Base-by-base conservation (phyloP, 768 basidiomycete genomes). In the Phlebiopsis gigantea region DNA sequence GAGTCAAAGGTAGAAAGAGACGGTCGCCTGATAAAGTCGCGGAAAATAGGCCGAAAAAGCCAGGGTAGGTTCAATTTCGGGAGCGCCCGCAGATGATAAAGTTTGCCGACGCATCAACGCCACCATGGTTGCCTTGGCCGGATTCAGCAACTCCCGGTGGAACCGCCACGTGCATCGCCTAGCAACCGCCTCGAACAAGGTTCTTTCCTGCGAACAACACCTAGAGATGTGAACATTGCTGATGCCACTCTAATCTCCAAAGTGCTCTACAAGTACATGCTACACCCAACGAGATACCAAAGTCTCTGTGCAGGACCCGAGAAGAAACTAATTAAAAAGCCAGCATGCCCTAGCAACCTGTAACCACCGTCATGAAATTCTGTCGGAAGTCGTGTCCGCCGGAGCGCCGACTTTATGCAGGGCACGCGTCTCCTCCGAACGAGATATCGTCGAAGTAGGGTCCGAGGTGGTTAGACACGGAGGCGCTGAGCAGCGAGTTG, bases 401-500 rank as follows among this genome's bases (percentile, higher is more conserved):
- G 26, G 29, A 29, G 26, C 30, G 39, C 50, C 44, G 19, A 21
- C 10, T 34, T 55, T 45, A 62, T 19, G 57, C 61, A 5, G 65
- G 61, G 56, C 66, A 68, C 10, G 56, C 62, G 30, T 55, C 48
- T 17, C 49, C 61, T 19, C 67, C 65, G 43, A 68, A 66, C 12
- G 63, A 65, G 42, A 68, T 65, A 10, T 53, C 63, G 26, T 54
- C 31, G 49, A 68, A 61, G 57, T 68, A 68, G 22, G 67, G 67
- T 14, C 67, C 67, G 22, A 65, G 59, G 43, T 68, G 67, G 59
- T 68, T 66, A 19, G 59, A 34, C 22, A 68, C 57, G 22, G 57
- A 59, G 44, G 55, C 42, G 44, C 66, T 59, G 15, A 64, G 53
- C 25, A 66, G 49, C 2, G 60, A 62, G 54, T 64, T 65, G 17